Evolutionary conservation across 495 filamentous ascomycete species (phyloP).

Genomic region (Friedmanniomyces simplex): DNA sequence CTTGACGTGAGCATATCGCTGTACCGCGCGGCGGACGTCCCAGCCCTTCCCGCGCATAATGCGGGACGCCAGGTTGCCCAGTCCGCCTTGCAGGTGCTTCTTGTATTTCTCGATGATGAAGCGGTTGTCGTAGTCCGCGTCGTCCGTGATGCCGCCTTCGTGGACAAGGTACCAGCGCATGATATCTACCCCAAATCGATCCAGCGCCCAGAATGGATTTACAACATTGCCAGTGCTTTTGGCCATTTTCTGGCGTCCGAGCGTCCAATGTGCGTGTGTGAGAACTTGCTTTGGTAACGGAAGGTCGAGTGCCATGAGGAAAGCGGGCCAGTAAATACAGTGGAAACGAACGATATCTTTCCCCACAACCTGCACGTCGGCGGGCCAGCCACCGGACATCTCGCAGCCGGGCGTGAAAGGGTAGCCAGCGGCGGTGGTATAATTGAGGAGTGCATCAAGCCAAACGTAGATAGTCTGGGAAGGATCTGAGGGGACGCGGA

Average conservation of each 20-base stretch:
- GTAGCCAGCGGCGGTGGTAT: slow-evolving; percentile 78
- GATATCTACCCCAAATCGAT: slow-evolving; percentile 75
- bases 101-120: slow-evolving; percentile 68
- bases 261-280: slow-evolving; percentile 90
- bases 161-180: slow-evolving; percentile 80
- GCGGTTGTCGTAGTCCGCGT: slow-evolving; percentile 74
- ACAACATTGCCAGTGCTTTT: slow-evolving; percentile 93
- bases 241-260: slow-evolving; percentile 84
- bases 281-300: slow-evolving; percentile 73
- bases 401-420: slow-evolving; percentile 62
- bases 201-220: slow-evolving; percentile 84
- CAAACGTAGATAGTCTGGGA: slow-evolving; percentile 95
- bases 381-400: slow-evolving; percentile 64
- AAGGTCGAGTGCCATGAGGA: slow-evolving; percentile 80
- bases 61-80: slow-evolving; percentile 71
- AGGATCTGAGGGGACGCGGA: slow-evolving; percentile 73
- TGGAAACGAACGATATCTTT: slow-evolving; percentile 97
- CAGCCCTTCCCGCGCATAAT: slow-evolving; percentile 58
- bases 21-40: slow-evolving; percentile 47
- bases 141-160: slow-evolving; percentile 61
- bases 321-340: slow-evolving; percentile 94
- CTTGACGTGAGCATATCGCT: slow-evolving; percentile 27
- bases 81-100: slow-evolving; percentile 56
- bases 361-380: slow-evolving; percentile 81
- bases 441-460: slow-evolving; percentile 93